A percentile compares a stretch with the other conserved stretches of the same genome.
phyloP scores from a whole-genome alignment of 2,329 filamentous ascomycete genomes.

The Arthrobotrys sinensis region DNA sequence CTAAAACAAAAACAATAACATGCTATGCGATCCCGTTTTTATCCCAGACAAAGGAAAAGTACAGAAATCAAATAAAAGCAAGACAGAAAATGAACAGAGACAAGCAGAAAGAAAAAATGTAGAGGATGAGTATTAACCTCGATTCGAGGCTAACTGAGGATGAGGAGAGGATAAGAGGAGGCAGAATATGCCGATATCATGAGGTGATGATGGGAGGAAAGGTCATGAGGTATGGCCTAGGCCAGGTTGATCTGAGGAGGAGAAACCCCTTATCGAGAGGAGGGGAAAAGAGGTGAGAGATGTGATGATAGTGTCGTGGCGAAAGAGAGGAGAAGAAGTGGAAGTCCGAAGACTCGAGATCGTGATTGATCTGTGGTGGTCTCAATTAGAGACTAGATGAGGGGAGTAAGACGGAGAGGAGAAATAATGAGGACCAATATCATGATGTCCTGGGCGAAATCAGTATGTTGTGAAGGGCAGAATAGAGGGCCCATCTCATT shows the following conservation, averaged over 20 bases:
- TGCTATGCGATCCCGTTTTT: conserved; percentile 25
- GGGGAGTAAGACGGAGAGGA: too few species aligned
- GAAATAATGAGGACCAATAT: not conserved
- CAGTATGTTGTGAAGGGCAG: not conserved
- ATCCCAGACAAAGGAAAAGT: not conserved
- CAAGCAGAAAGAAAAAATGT: not conserved
- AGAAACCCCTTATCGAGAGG: not conserved
- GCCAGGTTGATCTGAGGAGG: not conserved
- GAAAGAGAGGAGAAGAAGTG: conserved; percentile 1
- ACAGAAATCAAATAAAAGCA: conserved; percentile 7
- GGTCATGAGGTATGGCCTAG: too few species aligned
- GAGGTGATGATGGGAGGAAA: too few species aligned
- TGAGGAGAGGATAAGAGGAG: too few species aligned
- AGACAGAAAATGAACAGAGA: not conserved
- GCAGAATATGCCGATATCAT: too few species aligned
- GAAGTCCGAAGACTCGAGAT: conserved; percentile 5
- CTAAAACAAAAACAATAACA: conserved; percentile 23
- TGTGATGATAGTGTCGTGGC: not conserved
- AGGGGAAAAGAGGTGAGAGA: not conserved
- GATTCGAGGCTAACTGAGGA: not conserved
- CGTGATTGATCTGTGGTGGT: not conserved
- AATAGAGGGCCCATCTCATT: not conserved
- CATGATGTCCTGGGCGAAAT: not conserved
- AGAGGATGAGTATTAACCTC: not conserved
- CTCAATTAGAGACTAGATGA: not conserved